These are phyloP conservation scores for Pichia sp. DNA, from an alignment of 1,139 yeast genomes.

Conservation along the genomic window DNA sequence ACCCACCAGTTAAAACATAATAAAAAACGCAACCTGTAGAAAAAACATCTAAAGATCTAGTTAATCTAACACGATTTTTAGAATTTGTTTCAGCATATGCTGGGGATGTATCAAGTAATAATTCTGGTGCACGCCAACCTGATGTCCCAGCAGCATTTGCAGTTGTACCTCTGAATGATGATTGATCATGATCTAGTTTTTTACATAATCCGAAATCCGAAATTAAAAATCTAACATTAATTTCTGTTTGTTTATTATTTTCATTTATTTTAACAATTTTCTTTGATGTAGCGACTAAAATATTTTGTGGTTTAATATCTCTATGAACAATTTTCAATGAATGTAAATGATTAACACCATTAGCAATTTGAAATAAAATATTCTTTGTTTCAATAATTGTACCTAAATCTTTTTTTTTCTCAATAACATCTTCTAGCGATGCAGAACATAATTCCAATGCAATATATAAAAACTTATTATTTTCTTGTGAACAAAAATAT, in stretches of 20 bases:
- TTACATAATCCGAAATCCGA: constrained; percentile 96
- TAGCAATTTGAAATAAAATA: constrained; percentile 69
- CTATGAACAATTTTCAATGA: constrained; percentile 89
- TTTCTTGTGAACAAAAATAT: constrained; percentile 85
- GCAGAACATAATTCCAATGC: constrained; percentile 90
- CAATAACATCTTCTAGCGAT: constrained; percentile 79
- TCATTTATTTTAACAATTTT: constrained; percentile 21
- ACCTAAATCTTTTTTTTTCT: constrained; percentile 39
- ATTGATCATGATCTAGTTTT: constrained; percentile 83
- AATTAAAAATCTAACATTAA: constrained; percentile 61
- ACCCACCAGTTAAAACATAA: constrained; percentile 75
- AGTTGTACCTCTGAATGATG: constrained; percentile 87
- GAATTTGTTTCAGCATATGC: constrained; percentile 33
- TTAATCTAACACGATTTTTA: constrained; percentile 52
- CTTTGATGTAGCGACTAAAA: constrained; percentile 71
- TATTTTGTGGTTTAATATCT: constrained; percentile 94
- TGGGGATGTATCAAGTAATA: constrained; percentile 38
- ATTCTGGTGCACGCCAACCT: constrained; percentile 98
- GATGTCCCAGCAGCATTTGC: constrained; percentile 94
- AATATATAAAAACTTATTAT: constrained; percentile 81
- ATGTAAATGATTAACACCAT: constrained; percentile 83
- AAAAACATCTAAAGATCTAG: constrained; percentile 89
- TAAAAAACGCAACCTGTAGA: constrained; percentile 92
- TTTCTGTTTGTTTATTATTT: constrained; percentile 13
- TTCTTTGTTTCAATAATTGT: constrained; percentile 40